A percentile compares a stretch with the other conserved stretches of the same genome.
Conservation (phyloP, 2,329 filamentous ascomycete genomes). For the Eutypa lata region DNA sequence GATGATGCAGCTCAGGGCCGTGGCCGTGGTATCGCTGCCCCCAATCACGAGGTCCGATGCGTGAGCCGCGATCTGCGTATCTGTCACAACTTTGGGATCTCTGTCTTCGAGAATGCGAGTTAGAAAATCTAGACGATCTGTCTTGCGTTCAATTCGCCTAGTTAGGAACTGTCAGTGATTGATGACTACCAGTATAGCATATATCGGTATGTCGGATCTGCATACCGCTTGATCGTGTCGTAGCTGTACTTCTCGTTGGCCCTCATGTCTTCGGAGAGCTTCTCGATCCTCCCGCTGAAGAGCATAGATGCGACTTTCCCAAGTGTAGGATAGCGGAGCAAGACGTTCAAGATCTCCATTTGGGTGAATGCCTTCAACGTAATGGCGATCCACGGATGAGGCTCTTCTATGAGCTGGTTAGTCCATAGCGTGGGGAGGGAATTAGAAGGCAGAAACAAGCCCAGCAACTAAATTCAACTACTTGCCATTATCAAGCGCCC, state of each 20-base stretch:
- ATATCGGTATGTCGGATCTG: no score
- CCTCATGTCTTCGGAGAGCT: slow-evolving; percentile 8
- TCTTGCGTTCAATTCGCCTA: slow-evolving; percentile 13
- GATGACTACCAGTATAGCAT: no score
- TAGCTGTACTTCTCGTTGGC: slow-evolving; percentile 15
- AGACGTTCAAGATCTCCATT: slow-evolving; percentile 15
- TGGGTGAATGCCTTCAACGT: slow-evolving; percentile 13
- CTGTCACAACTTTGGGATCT: slow-evolving; percentile 12
- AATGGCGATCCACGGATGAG: slow-evolving; percentile 20
- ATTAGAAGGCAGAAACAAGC: not conserved
- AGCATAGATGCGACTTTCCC: slow-evolving; percentile 9
- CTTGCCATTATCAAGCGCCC: slow-evolving; percentile 14
- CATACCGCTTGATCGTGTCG: slow-evolving; percentile 14
- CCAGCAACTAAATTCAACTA: not conserved
- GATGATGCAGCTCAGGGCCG: slow-evolving; percentile 6
- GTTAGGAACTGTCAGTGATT: slow-evolving; percentile 1
- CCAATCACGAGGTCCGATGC: slow-evolving; percentile 23
- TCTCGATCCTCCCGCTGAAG: slow-evolving; percentile 9
- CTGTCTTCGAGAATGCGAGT: slow-evolving; percentile 19
- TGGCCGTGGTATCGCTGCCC: slow-evolving; percentile 17
- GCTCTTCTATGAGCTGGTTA: slow-evolving; percentile 7
- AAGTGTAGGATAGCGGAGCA: slow-evolving; percentile 18
- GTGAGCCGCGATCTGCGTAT: slow-evolving; percentile 23
- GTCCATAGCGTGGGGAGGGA: not conserved
- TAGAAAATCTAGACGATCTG: slow-evolving; percentile 18